Conservation (phyloP, 768 basidiomycete species). For the Pholiota conissans region DNA sequence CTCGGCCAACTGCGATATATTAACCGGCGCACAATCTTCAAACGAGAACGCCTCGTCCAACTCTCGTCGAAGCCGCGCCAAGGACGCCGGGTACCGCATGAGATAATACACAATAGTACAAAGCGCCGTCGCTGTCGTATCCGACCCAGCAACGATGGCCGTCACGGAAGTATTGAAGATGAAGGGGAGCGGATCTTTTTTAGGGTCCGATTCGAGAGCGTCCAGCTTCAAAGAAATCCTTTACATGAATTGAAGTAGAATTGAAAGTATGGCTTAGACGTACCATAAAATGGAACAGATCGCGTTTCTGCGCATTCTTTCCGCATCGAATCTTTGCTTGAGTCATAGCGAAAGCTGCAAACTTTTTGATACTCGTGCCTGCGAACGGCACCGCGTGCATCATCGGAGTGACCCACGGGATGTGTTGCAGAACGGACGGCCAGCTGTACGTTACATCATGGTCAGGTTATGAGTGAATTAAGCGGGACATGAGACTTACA, state of each 20-base stretch:
- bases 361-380: conserved; percentile 10
- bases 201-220: conserved; percentile 13
- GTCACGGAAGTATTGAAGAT: conserved; percentile 22
- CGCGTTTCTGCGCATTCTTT: conserved; percentile 17
- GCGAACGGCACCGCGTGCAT: conserved; percentile 12
- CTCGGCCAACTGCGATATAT: conserved; percentile 16
- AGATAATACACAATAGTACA: conserved; percentile 28
- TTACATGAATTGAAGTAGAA: background rate
- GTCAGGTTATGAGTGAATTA: background rate
- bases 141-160: conserved; percentile 32
- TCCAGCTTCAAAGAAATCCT: conserved; percentile 9
- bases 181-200: conserved; percentile 8
- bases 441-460: conserved; percentile 1
- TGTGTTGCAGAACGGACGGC: conserved; percentile 23
- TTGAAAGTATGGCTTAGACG: background rate
- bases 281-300: conserved; percentile 31
- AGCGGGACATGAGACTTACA: conserved; percentile 16
- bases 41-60: conserved; percentile 21
- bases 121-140: conserved; percentile 29
- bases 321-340: conserved; percentile 21
- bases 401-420: conserved; percentile 21
- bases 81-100: conserved; percentile 20
- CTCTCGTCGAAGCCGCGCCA: conserved; percentile 24
- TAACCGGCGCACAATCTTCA: conserved; percentile 8
- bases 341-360: conserved; percentile 16